Evolutionary conservation across 2,329 filamentous ascomycete species (phyloP).

Genomic region (Myotisia sp.): DNA sequence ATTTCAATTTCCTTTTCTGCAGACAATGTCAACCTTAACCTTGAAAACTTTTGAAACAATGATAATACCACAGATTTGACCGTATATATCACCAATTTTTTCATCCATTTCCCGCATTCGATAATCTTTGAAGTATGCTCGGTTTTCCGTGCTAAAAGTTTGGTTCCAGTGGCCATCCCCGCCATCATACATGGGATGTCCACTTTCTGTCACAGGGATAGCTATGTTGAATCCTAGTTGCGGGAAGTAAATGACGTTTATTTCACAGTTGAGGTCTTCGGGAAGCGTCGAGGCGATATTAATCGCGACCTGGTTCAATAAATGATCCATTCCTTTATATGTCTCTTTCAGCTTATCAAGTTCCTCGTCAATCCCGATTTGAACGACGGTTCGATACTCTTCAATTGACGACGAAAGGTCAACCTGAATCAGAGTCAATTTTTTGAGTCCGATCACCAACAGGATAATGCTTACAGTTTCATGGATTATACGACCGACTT

Average conservation of each 20-base stretch:
- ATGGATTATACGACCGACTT: slow-evolving; percentile 56
- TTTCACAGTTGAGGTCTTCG: slow-evolving; percentile 35
- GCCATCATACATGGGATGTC: slow-evolving; percentile 50
- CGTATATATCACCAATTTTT: slow-evolving; percentile 71
- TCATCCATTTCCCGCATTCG: slow-evolving; percentile 69
- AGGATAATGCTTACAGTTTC: slow-evolving; percentile 36
- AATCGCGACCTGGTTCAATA: slow-evolving; percentile 54
- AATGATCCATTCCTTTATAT: slow-evolving; percentile 61
- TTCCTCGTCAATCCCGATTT: slow-evolving; percentile 53
- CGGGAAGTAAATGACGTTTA: slow-evolving; percentile 79
- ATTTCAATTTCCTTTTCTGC: slow-evolving; percentile 80
- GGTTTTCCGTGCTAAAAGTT: slow-evolving; percentile 57
- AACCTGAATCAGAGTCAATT: slow-evolving; percentile 37
- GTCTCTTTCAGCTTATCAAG: slow-evolving; percentile 65
- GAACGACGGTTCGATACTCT: slow-evolving; percentile 58
- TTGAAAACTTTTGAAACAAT: slow-evolving; percentile 14
- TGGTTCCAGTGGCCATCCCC: slow-evolving; percentile 57
- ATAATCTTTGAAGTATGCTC: slow-evolving; percentile 73
- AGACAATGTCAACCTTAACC: not conserved
- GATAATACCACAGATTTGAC: slow-evolving; percentile 57
- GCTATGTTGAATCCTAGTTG: slow-evolving; percentile 82
- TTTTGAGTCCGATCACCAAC: slow-evolving; percentile 4
- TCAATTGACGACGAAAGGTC: slow-evolving; percentile 66
- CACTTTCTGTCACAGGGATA: slow-evolving; percentile 49
- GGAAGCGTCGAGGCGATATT: slow-evolving; percentile 52